Percentiles rank a stretch among this genome's conserved stretches.
phyloP scores from a whole-genome alignment of 2,329 filamentous ascomycete genomes.

The Mariannaea sp. region DNA sequence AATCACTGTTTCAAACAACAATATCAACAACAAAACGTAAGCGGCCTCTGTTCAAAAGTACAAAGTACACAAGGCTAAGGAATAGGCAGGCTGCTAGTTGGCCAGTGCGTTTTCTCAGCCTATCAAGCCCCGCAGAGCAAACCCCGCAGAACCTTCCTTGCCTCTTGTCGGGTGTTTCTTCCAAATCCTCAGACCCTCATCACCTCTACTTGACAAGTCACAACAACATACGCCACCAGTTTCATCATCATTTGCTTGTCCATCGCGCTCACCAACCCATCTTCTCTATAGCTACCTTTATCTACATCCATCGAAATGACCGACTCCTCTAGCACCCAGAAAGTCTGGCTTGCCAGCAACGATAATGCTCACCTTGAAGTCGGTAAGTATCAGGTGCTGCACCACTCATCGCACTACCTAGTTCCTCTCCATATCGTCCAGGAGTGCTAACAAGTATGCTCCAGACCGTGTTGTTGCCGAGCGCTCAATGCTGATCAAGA shows the following conservation, averaged over 20 bases:
- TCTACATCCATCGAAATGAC: constrained; percentile 42
- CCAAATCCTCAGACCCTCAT: constrained; percentile 32
- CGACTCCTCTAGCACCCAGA: constrained; percentile 43
- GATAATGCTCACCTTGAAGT: constrained; percentile 54
- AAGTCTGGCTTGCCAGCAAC: constrained; percentile 58
- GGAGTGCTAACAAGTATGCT: constrained; percentile 23
- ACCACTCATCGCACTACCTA: constrained; percentile 8
- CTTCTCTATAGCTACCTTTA: background rate
- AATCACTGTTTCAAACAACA: too few relatives aligned
- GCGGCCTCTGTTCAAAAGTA: too few relatives aligned
- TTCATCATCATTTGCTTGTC: background rate
- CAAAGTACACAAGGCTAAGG: background rate
- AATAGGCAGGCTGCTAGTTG: background rate
- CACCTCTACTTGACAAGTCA: constrained; percentile 20
- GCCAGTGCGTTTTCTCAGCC: background rate
- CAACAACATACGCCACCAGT: constrained; percentile 11
- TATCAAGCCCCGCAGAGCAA: constrained; percentile 24
- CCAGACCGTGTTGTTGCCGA: constrained; percentile 83
- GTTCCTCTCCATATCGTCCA: constrained; percentile 9
- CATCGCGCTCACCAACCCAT: constrained; percentile 3
- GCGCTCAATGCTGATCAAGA: constrained; percentile 95
- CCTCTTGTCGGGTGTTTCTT: constrained; percentile 7
- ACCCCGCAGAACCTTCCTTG: constrained; percentile 35
- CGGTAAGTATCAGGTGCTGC: constrained; percentile 45
- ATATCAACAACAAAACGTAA: too few relatives aligned